Evolutionary conservation across 192 early-diverging fungal genomes (phyloP).

Genomic region (Coemansia sp.): DNA sequence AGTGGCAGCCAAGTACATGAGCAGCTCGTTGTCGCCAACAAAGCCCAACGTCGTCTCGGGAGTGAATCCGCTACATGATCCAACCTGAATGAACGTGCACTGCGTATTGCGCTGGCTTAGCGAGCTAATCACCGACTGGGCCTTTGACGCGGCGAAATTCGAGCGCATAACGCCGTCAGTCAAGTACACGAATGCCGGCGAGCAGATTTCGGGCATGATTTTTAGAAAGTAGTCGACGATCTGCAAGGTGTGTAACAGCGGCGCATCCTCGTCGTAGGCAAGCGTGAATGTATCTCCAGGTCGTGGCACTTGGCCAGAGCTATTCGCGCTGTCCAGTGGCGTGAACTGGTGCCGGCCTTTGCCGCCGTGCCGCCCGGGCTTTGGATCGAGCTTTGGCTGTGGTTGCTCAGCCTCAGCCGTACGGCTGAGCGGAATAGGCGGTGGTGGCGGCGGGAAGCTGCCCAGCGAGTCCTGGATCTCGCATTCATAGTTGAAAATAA

Average conservation of each 20-base stretch:
- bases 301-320: slow-evolving; percentile 21
- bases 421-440: slow-evolving; percentile 29
- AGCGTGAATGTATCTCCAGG: slow-evolving; percentile 44
- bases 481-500: slow-evolving; percentile 52
- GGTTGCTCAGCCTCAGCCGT: background rate
- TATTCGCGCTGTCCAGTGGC: slow-evolving; percentile 20
- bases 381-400: background rate
- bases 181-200: slow-evolving; percentile 59
- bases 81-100: slow-evolving; percentile 75
- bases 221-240: slow-evolving; percentile 54
- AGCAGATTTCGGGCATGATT: slow-evolving; percentile 53
- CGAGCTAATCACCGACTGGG: slow-evolving; percentile 51
- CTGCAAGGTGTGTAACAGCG: slow-evolving; percentile 47
- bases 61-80: slow-evolving; percentile 59
- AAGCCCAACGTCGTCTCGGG: slow-evolving; percentile 75
- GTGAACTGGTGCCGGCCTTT: background rate
- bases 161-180: slow-evolving; percentile 79
- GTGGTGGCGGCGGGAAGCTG: slow-evolving; percentile 50
- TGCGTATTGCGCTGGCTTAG: slow-evolving; percentile 59
- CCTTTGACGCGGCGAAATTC: slow-evolving; percentile 61
- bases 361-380: slow-evolving; percentile 7
- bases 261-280: slow-evolving; percentile 43
- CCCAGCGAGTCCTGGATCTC: slow-evolving; percentile 46
- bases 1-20: slow-evolving; percentile 66
- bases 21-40: slow-evolving; percentile 73